Evolutionary conservation across 164 flowering plant genomes (phyloP).

Genomic region (Vitis labrusca): DNA sequence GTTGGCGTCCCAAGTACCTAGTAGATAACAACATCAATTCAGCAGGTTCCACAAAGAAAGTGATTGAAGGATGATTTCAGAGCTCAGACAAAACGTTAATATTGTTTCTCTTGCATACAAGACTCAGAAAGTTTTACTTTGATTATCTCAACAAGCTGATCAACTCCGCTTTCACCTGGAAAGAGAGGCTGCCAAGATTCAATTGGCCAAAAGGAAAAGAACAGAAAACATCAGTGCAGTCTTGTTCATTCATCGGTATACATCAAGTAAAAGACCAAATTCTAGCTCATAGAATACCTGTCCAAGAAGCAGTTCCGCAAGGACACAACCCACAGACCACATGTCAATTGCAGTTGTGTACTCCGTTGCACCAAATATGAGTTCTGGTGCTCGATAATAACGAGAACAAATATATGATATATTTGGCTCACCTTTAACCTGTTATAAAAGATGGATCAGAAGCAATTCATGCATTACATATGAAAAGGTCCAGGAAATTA

Average conservation of each 20-base stretch:
- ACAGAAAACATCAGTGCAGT: neutral
- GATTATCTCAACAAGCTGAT: slow-evolving; percentile 84
- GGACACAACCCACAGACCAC: slow-evolving; percentile 86
- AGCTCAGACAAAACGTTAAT: too few species aligned
- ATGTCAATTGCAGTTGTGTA: slow-evolving; percentile 86
- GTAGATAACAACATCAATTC: neutral
- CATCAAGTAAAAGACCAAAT: slow-evolving; percentile 8
- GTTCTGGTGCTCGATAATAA: slow-evolving; percentile 88
- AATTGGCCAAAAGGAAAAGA: slow-evolving; percentile 8
- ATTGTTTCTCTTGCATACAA: neutral
- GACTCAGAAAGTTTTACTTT: slow-evolving; percentile 40
- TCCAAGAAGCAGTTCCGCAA: slow-evolving; percentile 82
- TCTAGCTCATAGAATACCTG: slow-evolving; percentile 40
- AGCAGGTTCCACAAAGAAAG: neutral
- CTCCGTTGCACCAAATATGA: slow-evolving; percentile 83
- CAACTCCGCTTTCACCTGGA: slow-evolving; percentile 82
- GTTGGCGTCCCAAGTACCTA: slow-evolving; percentile 79
- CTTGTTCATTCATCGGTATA: neutral
- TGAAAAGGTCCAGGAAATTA: neutral
- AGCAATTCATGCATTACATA: neutral
- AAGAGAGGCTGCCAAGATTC: slow-evolving; percentile 54
- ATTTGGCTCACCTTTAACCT: slow-evolving; percentile 88
- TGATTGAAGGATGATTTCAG: too few species aligned
- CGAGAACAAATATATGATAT: slow-evolving; percentile 89
- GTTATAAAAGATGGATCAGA: slow-evolving; percentile 14